phyloP scores from a whole-genome alignment of 129 eudicot genomes.

The Artemisia argyi region DNA sequence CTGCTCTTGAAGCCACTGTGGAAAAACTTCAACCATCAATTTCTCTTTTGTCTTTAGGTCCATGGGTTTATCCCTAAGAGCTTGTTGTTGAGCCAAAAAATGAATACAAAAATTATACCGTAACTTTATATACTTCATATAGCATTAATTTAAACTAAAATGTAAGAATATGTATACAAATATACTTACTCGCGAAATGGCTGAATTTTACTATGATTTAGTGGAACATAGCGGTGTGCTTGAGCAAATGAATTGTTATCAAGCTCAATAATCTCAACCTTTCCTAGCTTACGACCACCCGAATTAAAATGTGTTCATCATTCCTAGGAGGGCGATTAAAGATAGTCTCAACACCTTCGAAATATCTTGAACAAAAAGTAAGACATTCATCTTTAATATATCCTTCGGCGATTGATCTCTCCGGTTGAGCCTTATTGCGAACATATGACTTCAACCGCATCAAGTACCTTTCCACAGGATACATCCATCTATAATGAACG shows the following conservation, averaged over 20 bases:
- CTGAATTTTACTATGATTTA: neutral
- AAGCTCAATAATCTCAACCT: neutral
- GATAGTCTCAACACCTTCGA: neutral
- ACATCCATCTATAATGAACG: conserved; percentile 5
- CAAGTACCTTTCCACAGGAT: neutral
- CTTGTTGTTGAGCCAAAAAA: neutral
- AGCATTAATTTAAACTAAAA: neutral
- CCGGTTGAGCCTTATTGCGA: neutral
- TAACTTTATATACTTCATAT: neutral
- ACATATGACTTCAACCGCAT: neutral
- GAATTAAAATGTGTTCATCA: neutral
- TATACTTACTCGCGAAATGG: neutral
- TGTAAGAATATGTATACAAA: neutral
- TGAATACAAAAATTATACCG: neutral
- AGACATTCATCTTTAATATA: too few relatives aligned
- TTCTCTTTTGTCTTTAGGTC: neutral
- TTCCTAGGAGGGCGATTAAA: neutral
- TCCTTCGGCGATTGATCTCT: too few relatives aligned
- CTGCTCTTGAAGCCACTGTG: neutral
- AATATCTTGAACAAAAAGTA: neutral
- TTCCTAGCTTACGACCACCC: neutral
- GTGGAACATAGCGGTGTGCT: neutral
- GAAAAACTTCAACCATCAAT: neutral
- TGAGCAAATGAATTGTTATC: neutral
- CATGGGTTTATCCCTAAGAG: neutral